Evolutionary conservation across 257 asterid species (phyloP).

Genomic region (Nicotiana attenuata): DNA sequence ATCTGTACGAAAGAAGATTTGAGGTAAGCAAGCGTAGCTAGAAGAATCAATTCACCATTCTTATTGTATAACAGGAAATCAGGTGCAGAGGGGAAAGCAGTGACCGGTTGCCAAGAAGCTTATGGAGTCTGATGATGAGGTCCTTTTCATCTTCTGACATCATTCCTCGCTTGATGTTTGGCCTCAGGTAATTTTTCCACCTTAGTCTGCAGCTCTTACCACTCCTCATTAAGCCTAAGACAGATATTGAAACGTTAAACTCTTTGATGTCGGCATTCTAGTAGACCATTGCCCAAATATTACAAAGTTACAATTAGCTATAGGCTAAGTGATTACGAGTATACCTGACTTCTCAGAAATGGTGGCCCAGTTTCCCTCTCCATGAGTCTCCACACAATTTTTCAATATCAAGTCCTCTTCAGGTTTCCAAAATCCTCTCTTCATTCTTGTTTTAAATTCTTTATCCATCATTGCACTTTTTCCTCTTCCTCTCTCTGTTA

Average conservation of each 20-base stretch:
- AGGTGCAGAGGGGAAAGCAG: background rate
- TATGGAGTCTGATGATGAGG: slow-evolving; percentile 56
- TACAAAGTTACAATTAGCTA: background rate
- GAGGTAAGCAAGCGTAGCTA: background rate
- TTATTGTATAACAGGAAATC: background rate
- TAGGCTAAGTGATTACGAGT: background rate
- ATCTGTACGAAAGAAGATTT: slow-evolving; percentile 17
- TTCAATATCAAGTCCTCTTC: slow-evolving; percentile 53
- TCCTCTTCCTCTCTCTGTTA: background rate
- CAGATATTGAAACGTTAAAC: background rate
- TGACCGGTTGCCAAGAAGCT: slow-evolving; percentile 65
- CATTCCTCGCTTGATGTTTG: slow-evolving; percentile 57
- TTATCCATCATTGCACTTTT: slow-evolving; percentile 27
- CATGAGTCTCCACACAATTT: slow-evolving; percentile 48
- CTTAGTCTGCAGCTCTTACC: slow-evolving; percentile 62
- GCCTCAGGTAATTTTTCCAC: slow-evolving; percentile 63
- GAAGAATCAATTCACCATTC: background rate
- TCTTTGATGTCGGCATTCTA: background rate
- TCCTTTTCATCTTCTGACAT: slow-evolving; percentile 57
- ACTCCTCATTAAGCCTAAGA: slow-evolving; percentile 44
- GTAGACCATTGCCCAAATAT: background rate
- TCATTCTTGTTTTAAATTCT: slow-evolving; percentile 29
- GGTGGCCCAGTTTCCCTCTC: slow-evolving; percentile 57
- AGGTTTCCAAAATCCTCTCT: slow-evolving; percentile 63
- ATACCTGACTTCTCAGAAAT: slow-evolving; percentile 49